Conservation (phyloP, 2,329 filamentous ascomycete genomes). For the Fusarium sp. region DNA sequence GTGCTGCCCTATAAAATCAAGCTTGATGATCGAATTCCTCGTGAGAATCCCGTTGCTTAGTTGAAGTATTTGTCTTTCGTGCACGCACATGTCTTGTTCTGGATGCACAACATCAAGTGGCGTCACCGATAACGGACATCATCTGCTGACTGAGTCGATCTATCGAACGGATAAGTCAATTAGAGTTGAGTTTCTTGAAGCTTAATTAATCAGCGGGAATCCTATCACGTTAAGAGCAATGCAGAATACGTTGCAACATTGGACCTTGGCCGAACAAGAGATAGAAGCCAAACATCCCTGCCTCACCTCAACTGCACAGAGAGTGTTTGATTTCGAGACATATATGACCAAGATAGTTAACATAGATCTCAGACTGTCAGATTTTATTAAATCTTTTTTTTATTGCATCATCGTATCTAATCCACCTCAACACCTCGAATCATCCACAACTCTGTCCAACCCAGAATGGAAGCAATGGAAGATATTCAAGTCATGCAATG, state of each 20-base stretch:
- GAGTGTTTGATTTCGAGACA: background rate
- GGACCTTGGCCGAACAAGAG: background rate
- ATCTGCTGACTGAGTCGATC: background rate
- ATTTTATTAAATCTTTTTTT: conserved; percentile 1
- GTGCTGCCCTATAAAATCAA: background rate
- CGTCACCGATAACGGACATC: conserved; percentile 32
- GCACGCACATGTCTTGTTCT: background rate
- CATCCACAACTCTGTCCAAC: conserved; percentile 12
- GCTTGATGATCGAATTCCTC: background rate
- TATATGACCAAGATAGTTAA: background rate
- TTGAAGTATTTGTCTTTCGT: background rate
- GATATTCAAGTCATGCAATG: conserved; percentile 14
- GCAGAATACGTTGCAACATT: background rate
- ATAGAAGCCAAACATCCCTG: background rate
- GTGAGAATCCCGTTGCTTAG: background rate
- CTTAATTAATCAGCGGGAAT: background rate
- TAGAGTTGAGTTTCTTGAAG: background rate
- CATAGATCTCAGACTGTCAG: background rate
- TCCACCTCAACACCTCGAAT: conserved; percentile 3
- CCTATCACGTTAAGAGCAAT: background rate
- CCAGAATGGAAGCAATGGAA: conserved; percentile 8
- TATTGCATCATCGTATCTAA: conserved; percentile 5
- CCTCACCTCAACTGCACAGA: background rate
- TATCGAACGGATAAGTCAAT: background rate
- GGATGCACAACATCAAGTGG: conserved; percentile 27